A percentile compares a stretch with the other conserved stretches of the same genome.
These are phyloP conservation scores for Phytopythium delawarense DNA, from an alignment of 352 stramenopile genomes.

Conservation along the genomic window DNA sequence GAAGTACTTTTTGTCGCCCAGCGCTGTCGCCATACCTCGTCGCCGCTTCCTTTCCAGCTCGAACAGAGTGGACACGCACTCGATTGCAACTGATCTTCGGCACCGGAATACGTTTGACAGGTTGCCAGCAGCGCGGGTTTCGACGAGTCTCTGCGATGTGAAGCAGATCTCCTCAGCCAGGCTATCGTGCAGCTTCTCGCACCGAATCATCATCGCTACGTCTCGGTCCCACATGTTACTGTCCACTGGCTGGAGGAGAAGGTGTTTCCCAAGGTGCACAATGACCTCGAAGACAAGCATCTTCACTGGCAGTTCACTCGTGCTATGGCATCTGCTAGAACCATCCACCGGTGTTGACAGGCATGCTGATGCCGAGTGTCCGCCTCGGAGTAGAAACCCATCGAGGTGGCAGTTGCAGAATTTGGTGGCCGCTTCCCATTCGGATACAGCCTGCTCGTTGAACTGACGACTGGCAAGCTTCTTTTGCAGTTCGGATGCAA, in stretches of 20 bases:
- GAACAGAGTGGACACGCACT: slow-evolving; percentile 42
- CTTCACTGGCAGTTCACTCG: neutral
- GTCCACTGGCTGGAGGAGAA: slow-evolving; percentile 27
- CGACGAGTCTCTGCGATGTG: neutral
- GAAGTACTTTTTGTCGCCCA: slow-evolving; percentile 54
- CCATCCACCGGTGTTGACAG: neutral
- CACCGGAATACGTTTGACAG: neutral
- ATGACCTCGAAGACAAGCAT: slow-evolving; percentile 30
- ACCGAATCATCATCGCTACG: slow-evolving; percentile 39
- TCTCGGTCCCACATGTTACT: slow-evolving; percentile 42
- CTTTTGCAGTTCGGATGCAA: slow-evolving; percentile 24
- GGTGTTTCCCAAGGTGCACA: slow-evolving; percentile 31
- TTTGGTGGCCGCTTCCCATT: neutral
- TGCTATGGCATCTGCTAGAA: neutral
- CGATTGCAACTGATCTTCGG: slow-evolving; percentile 16
- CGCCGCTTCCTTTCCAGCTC: slow-evolving; percentile 46
- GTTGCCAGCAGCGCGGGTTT: neutral
- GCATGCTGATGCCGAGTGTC: neutral
- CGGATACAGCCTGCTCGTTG: neutral
- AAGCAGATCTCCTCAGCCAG: neutral
- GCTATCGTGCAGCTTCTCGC: slow-evolving; percentile 37
- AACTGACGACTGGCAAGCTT: slow-evolving; percentile 22
- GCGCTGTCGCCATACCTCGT: slow-evolving; percentile 16
- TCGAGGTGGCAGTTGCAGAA: neutral
- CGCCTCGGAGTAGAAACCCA: neutral